Evolutionary conservation across 768 basidiomycete genomes (phyloP), one percentile per base, ranked within the genome.

Genomic region (Mycena leptocephala): DNA sequence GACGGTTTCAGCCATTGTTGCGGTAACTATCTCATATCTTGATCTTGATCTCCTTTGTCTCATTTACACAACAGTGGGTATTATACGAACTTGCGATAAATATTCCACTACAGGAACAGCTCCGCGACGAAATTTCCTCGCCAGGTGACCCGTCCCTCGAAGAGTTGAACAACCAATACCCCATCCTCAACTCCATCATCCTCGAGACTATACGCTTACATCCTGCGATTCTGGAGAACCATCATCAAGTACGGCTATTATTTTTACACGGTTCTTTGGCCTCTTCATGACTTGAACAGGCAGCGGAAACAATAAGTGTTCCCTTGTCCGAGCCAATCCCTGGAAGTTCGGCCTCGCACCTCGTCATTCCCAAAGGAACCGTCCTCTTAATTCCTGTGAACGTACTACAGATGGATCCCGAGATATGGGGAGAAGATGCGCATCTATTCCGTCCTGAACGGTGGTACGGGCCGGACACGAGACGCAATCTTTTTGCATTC

Each of bases 191-290:
- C 65, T 91, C 92, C 2, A 89, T 92, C 11, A 72, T 94, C 56
- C 90, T 90, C 78, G 93, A 94, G 81, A 90, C 90, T 4, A 83
- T 94, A 22, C 89, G 93, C 33, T 80, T 93, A 58, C 91, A 93
- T 78, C 90, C 93, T 22, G 88, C 92, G 1, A 88, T 94, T 39
- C 79, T 91, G 33, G 93, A 93, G 81, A 93, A 93, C 76, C 91
- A 93, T 78, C 92, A 94, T 70, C 90, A 92, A 84, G 91, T 89
- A 46, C 63, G 76, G 79, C 43, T 33, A 32, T 55, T 24, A 14
- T 48, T 24, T 26, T 48, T 61, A 13, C 56, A 8, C 55, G 26
- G 24, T 66, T n/a, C n/a, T 37, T 33, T 6, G 55, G 33, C 22
- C 35, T 33, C 37, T 75, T 81, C 26, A 82, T 14, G 28, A n/a